phyloP scores from a whole-genome alignment of 148 eudicot genomes.

The Fagopyrum tataricum region DNA sequence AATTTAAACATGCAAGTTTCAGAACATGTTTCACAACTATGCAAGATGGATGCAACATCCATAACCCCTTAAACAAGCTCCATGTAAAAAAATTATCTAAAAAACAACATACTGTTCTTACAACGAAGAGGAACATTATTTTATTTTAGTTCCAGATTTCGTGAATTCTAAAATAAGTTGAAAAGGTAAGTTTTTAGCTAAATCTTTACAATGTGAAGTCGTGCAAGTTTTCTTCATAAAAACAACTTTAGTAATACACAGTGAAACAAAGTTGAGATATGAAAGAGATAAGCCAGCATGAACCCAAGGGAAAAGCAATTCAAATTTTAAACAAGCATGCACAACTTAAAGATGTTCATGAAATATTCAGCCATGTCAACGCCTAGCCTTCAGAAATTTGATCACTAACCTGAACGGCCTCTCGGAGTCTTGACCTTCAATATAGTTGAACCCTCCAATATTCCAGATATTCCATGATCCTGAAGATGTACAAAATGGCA shows the following conservation, averaged over 20 bases:
- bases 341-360: neutral
- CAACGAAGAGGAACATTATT: neutral
- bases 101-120: too few relatives aligned
- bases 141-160: neutral
- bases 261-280: neutral
- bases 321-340: neutral
- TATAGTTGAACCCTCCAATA: conserved; percentile 6
- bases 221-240: neutral
- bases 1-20: neutral
- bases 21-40: neutral
- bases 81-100: too few relatives aligned
- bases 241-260: neutral
- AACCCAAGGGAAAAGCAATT: neutral
- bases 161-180: neutral
- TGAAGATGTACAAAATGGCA: conserved; percentile 9
- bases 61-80: neutral
- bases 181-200: neutral
- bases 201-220: neutral
- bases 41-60: neutral
- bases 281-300: neutral
- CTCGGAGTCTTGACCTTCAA: neutral
- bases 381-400: neutral
- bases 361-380: neutral
- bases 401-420: neutral
- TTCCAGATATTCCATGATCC: conserved; percentile 14